Evolutionary conservation across 495 filamentous ascomycete genomes (phyloP), one percentile per base, ranked within the genome.

Genomic region (Xylaria cubensis): DNA sequence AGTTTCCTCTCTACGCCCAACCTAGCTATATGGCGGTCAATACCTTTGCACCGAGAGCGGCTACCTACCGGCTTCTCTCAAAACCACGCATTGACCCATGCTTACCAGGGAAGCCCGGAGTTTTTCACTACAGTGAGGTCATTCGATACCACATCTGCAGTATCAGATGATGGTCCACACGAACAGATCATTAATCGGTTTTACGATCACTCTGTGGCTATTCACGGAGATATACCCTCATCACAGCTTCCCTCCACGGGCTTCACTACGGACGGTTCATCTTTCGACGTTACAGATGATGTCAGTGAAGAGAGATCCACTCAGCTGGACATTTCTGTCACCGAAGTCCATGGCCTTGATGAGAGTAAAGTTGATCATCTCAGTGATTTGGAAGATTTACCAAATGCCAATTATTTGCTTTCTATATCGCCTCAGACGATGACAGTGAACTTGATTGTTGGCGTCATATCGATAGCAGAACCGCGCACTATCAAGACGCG

Each of bases 401-500:
- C 95, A 6, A 88, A 84, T 26, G 90, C 92, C 0, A 76, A 75
- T n/a, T 87, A 93, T 78, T 81, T 98, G 2, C 76, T 81, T 13
- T 88, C 87, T 2, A 93, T 97, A 67, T 81, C 83, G 34, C 94
- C 94, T 1, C 92, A 94, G 79, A 97, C 94, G 4, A 90, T 94
- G 84, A 87, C 86, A 1, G 88, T 94, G 64, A 94, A 94, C 75
- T 75, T 97, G 12, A 86, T 98, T 19, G 91, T 91, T 19, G 93
- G 91, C 12, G 83, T 98, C 71, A 90, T 97, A 67, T 88, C 90
- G 44, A 85, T 94, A 62, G 85, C 90, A 5, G 84, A 89, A 39
- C 86, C 90, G 3, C 90, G 92, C n/a, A 76, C 78, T 0, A 81
- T 90, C 50, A 83, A 77, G 67, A 90, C 88, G 2, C 80, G 82